These are phyloP conservation scores for Venturia asperata DNA, from an alignment of 2,329 filamentous ascomycete species.

Conservation along the genomic window DNA sequence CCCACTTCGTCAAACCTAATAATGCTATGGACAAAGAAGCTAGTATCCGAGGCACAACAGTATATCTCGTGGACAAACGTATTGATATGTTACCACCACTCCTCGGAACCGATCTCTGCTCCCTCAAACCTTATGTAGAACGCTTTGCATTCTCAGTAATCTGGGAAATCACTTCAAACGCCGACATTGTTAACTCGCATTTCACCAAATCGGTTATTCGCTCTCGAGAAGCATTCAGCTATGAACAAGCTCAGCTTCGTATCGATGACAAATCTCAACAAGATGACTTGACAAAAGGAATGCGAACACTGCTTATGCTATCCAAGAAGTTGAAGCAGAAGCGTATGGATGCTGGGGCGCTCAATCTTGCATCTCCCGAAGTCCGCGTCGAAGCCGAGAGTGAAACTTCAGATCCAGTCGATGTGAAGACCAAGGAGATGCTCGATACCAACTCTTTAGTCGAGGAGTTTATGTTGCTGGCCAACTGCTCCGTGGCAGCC, in stretches of 20 bases:
- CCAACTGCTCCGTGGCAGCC: slow-evolving; percentile 87
- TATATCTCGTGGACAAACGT: slow-evolving; percentile 96
- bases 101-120: slow-evolving; percentile 91
- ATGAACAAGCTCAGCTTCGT: slow-evolving; percentile 88
- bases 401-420: slow-evolving; percentile 90
- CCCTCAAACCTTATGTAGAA: slow-evolving; percentile 95
- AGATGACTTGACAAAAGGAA: slow-evolving; percentile 83
- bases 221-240: slow-evolving; percentile 93
- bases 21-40: slow-evolving; percentile 97
- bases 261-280: slow-evolving; percentile 85
- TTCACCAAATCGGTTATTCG: slow-evolving; percentile 98
- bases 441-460: slow-evolving; percentile 96
- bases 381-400: slow-evolving; percentile 93
- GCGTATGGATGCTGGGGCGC: slow-evolving; percentile 88
- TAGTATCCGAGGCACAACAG: slow-evolving; percentile 86
- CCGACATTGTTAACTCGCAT: slow-evolving; percentile 73
- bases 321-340: slow-evolving; percentile 92
- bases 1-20: slow-evolving; percentile 93
- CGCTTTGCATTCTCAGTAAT: slow-evolving; percentile 49
- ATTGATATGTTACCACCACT: slow-evolving; percentile 99
- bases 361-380: slow-evolving; percentile 96
- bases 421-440: slow-evolving; percentile 90
- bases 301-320: slow-evolving; percentile 77
- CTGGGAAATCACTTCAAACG: slow-evolving; percentile 78
- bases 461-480: slow-evolving; percentile 98